Evolutionary conservation across 2,329 filamentous ascomycete genomes (phyloP), one percentile per base, ranked within the genome.

Genomic region (Stagonosporopsis tanaceti): DNA sequence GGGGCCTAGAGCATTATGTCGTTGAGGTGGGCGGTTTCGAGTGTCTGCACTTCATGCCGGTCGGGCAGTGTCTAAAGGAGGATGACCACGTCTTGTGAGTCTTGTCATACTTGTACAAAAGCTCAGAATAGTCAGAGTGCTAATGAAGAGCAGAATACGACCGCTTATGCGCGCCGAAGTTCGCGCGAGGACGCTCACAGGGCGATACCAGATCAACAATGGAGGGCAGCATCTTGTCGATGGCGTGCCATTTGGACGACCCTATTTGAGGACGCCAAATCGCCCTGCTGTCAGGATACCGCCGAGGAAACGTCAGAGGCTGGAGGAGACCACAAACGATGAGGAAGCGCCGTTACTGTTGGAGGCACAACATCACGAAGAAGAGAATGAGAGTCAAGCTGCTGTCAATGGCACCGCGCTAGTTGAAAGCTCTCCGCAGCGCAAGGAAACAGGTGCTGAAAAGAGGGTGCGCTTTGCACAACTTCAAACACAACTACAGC

Each of bases 1-100:
- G 92, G 92, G 92, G 92, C 0, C 78, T 97, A 3, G 93, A 97
- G 69, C 92, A 97, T 73, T 98, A 98, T 75, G 85, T 85, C 8
- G 91, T 97, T 28, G 91, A 96, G 76, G 82, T 97, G 3, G 80
- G 77, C 17, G 87, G 85, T 42, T 97, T 91, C 64, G 94, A 98
- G 77, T 95, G 92, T 67, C 78, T 97, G 54, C 94, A 97, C 78
- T 98, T 92, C 68, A 89, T 92, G 72, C 82, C 85, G 20, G 84
- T 96, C 6, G 80, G 82, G 14, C 83, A 84, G 41, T 80, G 95
- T 9, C 80, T 97, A 56, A 89, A 91, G 65, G 89, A 94, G 48
- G 92, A 95, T 52, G 93, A 97, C 68, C 87, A 93, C 74, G 85
- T 97, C 53, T 81, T 90, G 90, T 93, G 79, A 68, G 88, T 82